Base-by-base conservation (phyloP, 352 stramenopile species). In the Globisporangium parvum region DNA sequence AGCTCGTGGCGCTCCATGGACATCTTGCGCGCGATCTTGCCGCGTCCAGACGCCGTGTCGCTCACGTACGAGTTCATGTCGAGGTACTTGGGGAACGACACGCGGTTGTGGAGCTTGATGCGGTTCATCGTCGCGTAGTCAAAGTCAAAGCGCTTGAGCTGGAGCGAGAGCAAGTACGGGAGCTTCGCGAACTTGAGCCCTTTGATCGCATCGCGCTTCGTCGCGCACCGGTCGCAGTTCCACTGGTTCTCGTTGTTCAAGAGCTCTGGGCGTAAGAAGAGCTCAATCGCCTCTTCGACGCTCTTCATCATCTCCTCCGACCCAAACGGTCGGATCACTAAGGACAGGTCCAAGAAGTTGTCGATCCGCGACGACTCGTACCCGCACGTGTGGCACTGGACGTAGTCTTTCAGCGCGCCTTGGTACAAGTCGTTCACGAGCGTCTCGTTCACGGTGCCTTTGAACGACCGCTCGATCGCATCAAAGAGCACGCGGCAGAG, bases 121-220 rank as follows among this genome's bases (percentile, higher is more conserved):
- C 81, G 79, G 42, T 81, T 88, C 68, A 93, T 84, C n/a, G 84
- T 94, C 24, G 77, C 70, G 53, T 95, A 97, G 67, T 97, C 89
- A 75, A 96, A 96, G 59, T 96, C 88, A 50, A 90, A 97, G 41
- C 89, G 86, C 62, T 97, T 96, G 21, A 97, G 73, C 63, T 97
- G 89, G 28, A 97, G 65, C 47, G 87, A 93, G 45, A 97, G 66
- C 56, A 97, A 59, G 59, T 96, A 93, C 26, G 89, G 88, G 49
- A 96, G 68, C 51, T 89, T 87, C 21, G 73, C 76, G 49, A 97
- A 93, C 64, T 95, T 95, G 53, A 95, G 73, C 17, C 89, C 88
- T 57, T 96, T 96, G 58, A 96, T 93, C 2, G 87, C 88, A 54
- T 96, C 85, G 31, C 82, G 68, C 59, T 96, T 96, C n/a, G 70